Evolutionary conservation across 2,329 filamentous ascomycete genomes (phyloP).

Genomic region (Apiospora kogelbergensis): DNA sequence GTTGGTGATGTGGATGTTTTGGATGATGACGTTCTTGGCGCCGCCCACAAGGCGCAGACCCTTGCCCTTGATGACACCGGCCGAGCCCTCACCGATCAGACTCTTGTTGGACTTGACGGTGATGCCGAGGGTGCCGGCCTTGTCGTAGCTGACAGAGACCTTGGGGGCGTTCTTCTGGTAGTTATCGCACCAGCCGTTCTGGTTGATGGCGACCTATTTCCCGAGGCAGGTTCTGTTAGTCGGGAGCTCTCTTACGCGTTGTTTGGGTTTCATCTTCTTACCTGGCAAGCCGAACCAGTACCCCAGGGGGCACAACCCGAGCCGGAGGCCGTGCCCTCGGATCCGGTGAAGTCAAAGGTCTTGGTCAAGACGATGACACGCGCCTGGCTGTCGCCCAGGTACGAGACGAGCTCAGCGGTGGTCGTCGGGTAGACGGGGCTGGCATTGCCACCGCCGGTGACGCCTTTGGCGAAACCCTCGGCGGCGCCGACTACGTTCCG

Average conservation of each 20-base stretch:
- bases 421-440: constrained; percentile 52
- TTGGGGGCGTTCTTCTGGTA: constrained; percentile 54
- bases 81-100: constrained; percentile 51
- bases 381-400: constrained; percentile 53
- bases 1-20: constrained; percentile 56
- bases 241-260: neutral
- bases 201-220: constrained; percentile 52
- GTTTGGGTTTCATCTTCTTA: neutral
- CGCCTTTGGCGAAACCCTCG: constrained; percentile 47
- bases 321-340: constrained; percentile 51
- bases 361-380: constrained; percentile 60
- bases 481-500: constrained; percentile 36
- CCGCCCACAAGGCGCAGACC: constrained; percentile 29
- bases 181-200: constrained; percentile 59
- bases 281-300: constrained; percentile 52
- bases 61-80: constrained; percentile 49
- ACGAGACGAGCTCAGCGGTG: constrained; percentile 56
- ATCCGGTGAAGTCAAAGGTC: constrained; percentile 54
- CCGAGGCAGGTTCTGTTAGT: neutral
- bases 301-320: constrained; percentile 61
- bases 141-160: constrained; percentile 48
- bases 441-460: constrained; percentile 60
- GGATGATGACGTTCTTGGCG: constrained; percentile 60
- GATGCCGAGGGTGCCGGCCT: constrained; percentile 50
- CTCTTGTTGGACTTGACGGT: constrained; percentile 58